Percentiles rank a stretch among this genome's conserved stretches.
phyloP scores from a whole-genome alignment of 176 grass and related monocot genomes.

The Oryza brachyantha region DNA sequence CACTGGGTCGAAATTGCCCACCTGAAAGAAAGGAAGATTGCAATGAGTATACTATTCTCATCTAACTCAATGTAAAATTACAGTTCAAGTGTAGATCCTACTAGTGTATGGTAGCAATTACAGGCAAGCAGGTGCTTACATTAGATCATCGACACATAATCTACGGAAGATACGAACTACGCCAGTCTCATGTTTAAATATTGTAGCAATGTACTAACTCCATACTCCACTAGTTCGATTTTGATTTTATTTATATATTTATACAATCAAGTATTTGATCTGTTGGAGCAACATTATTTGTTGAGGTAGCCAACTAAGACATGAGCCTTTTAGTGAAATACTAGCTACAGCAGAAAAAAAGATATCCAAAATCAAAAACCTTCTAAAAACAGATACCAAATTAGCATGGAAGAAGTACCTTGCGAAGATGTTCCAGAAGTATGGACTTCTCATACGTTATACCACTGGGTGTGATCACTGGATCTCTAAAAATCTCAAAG shows the following conservation, averaged over 20 bases:
- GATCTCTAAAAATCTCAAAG: constrained; percentile 86
- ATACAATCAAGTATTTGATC: background rate
- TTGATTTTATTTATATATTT: background rate
- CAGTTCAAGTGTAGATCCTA: background rate
- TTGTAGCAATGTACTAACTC: background rate
- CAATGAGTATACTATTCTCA: background rate
- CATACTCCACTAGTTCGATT: background rate
- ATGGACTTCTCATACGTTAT: constrained; percentile 79
- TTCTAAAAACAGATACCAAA: background rate
- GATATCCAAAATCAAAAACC: background rate
- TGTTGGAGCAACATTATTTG: background rate
- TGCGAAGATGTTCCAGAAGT: constrained; percentile 70
- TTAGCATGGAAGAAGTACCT: constrained; percentile 32
- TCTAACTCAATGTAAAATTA: background rate
- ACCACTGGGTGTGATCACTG: constrained; percentile 86
- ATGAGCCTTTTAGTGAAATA: background rate
- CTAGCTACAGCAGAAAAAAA: background rate
- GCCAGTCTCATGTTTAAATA: background rate
- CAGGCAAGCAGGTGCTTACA: background rate
- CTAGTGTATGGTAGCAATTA: background rate
- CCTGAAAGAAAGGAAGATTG: constrained; percentile 48
- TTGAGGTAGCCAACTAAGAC: no score
- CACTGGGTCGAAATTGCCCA: constrained; percentile 66
- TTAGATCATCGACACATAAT: background rate
- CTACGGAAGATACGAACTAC: background rate